Evolutionary conservation across 139 green algal genomes (phyloP).

Genomic region (Chlorokybus atmophyticus): DNA sequence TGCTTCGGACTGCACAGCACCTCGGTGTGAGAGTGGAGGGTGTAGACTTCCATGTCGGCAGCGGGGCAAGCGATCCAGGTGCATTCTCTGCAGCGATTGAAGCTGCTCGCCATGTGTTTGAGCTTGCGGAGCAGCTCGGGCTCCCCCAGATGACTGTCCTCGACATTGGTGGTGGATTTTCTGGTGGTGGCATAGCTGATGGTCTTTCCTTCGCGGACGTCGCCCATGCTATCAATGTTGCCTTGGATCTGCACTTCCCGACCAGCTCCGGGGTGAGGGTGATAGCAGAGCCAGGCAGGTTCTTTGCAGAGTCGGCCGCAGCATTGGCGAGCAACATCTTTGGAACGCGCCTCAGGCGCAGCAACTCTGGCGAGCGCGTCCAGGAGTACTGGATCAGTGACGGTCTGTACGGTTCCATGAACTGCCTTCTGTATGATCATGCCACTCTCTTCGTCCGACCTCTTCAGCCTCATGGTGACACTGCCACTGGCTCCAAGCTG

Average conservation of each 20-base stretch:
- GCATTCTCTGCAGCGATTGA: slow-evolving; percentile 62
- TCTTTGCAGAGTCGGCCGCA: slow-evolving; percentile 81
- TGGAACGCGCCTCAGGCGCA: slow-evolving; percentile 41
- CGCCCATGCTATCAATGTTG: slow-evolving; percentile 62
- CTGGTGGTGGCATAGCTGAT: slow-evolving; percentile 10
- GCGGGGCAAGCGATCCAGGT: slow-evolving; percentile 43
- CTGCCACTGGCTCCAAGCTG: too few species aligned
- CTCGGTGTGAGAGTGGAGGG: slow-evolving; percentile 64
- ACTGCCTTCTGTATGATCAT: slow-evolving; percentile 81
- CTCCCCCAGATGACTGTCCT: slow-evolving; percentile 71
- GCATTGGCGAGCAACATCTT: slow-evolving; percentile 70
- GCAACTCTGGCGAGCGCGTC: background rate
- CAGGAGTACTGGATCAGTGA: slow-evolving; percentile 77
- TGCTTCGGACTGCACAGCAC: slow-evolving; percentile 42
- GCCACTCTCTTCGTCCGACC: slow-evolving; percentile 26
- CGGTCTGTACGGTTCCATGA: slow-evolving; percentile 93
- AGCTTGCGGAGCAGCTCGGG: slow-evolving; percentile 51
- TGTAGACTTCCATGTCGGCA: slow-evolving; percentile 92
- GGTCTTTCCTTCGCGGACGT: slow-evolving; percentile 58
- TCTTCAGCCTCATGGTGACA: too few species aligned
- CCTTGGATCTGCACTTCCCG: slow-evolving; percentile 75
- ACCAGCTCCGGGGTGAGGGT: slow-evolving; percentile 36
- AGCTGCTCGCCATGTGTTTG: slow-evolving; percentile 52
- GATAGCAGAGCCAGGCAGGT: slow-evolving; percentile 90
- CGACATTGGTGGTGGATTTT: slow-evolving; percentile 94